Evolutionary conservation across 345 rosid genomes (phyloP).

Genomic region (Citrus maxima): DNA sequence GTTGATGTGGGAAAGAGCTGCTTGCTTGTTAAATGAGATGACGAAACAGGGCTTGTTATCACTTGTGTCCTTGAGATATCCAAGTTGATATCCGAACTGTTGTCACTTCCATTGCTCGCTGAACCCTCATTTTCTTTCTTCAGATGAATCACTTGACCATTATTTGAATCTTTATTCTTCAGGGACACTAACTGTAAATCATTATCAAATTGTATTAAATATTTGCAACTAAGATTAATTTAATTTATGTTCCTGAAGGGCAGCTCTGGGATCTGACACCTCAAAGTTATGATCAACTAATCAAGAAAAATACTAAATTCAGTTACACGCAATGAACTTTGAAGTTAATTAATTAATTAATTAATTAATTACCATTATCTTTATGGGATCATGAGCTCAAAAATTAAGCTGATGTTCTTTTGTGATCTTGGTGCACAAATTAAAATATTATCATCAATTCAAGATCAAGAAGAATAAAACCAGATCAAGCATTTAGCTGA

Average conservation of each 20-base stretch:
- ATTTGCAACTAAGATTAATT: constrained; percentile 16
- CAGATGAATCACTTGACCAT: constrained; percentile 28
- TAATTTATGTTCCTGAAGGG: constrained; percentile 13
- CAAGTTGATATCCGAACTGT: constrained; percentile 50
- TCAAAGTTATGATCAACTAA: constrained; percentile 21
- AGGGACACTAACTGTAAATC: constrained; percentile 49
- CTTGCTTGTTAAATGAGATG: constrained; percentile 35
- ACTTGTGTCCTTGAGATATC: constrained; percentile 46
- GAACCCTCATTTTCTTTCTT: constrained; percentile 66
- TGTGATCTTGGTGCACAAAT: constrained; percentile 11
- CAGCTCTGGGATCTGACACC: constrained; percentile 27
- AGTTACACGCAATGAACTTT: constrained; percentile 22
- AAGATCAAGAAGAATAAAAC: constrained; percentile 2
- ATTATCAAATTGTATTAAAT: not conserved
- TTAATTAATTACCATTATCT: constrained; percentile 18
- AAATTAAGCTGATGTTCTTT: constrained; percentile 8
- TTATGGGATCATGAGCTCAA: constrained; percentile 50
- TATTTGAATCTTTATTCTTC: constrained; percentile 50
- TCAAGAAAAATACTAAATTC: constrained; percentile 16
- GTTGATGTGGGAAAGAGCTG: constrained; percentile 52
- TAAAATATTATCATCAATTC: not conserved
- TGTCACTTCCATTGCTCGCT: constrained; percentile 74
- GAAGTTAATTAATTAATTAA: constrained; percentile 18
- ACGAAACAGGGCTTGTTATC: constrained; percentile 35
- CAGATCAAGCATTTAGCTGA: not conserved